phyloP scores from a whole-genome alignment of 305 asterid species.

The Plantago coronopus region DNA sequence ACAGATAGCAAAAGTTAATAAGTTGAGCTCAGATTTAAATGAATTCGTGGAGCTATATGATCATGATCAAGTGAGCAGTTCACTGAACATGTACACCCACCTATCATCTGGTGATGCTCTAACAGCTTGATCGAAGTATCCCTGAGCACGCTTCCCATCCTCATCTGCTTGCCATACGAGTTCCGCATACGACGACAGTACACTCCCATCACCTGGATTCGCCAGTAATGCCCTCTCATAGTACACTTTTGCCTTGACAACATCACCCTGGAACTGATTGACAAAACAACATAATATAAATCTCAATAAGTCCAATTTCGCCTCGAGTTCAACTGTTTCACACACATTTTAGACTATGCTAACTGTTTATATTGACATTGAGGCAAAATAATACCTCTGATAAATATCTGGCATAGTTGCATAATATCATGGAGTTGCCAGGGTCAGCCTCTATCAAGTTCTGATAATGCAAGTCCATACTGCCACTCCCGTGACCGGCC shows the following conservation, averaged over 20 bases:
- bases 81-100: conserved; percentile 21
- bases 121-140: conserved; percentile 40
- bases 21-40: not conserved
- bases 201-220: conserved; percentile 37
- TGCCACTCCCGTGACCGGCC: conserved; percentile 23
- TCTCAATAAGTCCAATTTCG: not conserved
- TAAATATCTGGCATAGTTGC: conserved; percentile 54
- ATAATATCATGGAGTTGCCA: conserved; percentile 36
- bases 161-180: conserved; percentile 37
- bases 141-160: conserved; percentile 41
- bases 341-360: too few relatives aligned
- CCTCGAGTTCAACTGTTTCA: not conserved
- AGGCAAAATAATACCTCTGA: conserved; percentile 38
- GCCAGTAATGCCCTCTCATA: conserved; percentile 52
- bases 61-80: not conserved
- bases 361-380: not conserved
- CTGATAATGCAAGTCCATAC: conserved; percentile 37
- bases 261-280: conserved; percentile 36
- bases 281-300: not conserved
- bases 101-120: conserved; percentile 42
- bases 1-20: not conserved
- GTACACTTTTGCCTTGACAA: conserved; percentile 44
- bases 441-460: conserved; percentile 46
- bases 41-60: too few relatives aligned
- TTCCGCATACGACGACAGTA: conserved; percentile 44